Evolutionary conservation across 2,329 filamentous ascomycete genomes (phyloP).

Genomic region (Pseudogymnoascus sp.): DNA sequence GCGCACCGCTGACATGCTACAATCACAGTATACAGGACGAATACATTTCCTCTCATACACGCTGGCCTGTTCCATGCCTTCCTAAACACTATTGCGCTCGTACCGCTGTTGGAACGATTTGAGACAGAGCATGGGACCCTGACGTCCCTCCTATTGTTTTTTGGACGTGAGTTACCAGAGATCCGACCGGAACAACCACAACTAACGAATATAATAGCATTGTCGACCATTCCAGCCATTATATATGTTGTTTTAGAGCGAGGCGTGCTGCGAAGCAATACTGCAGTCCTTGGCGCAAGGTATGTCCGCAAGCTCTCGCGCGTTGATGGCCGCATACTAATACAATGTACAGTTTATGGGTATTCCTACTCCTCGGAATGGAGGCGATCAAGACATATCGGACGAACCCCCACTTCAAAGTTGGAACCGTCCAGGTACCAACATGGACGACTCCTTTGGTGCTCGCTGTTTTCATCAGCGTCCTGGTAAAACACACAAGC

Average conservation of each 20-base stretch:
- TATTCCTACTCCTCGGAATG: constrained; percentile 77
- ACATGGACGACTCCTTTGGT: constrained; percentile 89
- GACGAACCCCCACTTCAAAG: constrained; percentile 68
- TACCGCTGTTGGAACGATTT: constrained; percentile 87
- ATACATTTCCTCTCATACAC: constrained; percentile 87
- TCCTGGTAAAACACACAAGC: constrained; percentile 73
- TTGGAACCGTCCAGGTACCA: constrained; percentile 62
- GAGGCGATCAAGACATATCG: constrained; percentile 83
- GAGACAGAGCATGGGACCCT: constrained; percentile 88
- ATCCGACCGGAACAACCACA: constrained; percentile 9
- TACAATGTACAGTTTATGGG: constrained; percentile 65
- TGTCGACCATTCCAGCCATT: constrained; percentile 74
- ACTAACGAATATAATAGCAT: constrained; percentile 41
- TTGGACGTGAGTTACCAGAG: constrained; percentile 64
- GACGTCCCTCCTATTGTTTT: constrained; percentile 77
- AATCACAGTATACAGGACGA: constrained; percentile 76
- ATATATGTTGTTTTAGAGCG: constrained; percentile 75
- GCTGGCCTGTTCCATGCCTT: constrained; percentile 70
- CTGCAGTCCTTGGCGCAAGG: constrained; percentile 75
- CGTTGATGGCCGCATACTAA: constrained; percentile 21
- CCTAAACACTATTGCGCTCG: constrained; percentile 71
- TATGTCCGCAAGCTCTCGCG: constrained; percentile 33
- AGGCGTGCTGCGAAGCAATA: constrained; percentile 63
- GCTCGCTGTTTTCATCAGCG: constrained; percentile 64
- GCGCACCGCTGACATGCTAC: constrained; percentile 2